These are phyloP conservation scores for Hypsizygus ulmarius DNA, from an alignment of 1,284 basidiomycete species.

Conservation along the genomic window DNA sequence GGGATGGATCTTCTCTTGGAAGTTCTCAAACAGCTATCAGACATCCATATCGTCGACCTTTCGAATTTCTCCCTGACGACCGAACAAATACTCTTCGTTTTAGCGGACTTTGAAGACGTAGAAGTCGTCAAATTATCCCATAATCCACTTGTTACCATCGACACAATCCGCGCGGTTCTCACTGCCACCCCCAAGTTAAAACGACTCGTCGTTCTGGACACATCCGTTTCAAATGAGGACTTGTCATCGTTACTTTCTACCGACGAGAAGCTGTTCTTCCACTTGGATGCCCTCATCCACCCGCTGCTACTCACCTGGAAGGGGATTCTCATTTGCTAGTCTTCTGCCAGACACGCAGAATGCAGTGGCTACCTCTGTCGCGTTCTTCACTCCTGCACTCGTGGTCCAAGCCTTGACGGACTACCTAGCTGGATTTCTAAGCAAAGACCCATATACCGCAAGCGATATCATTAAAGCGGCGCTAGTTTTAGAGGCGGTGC, in stretches of 20 bases:
- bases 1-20: constrained; percentile 7
- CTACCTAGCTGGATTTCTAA: constrained; percentile 1
- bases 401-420: constrained; percentile 12
- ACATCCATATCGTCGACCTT: constrained; percentile 5
- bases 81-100: constrained; percentile 7
- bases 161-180: constrained; percentile 6
- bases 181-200: constrained; percentile 4
- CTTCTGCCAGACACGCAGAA: neutral
- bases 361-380: constrained; percentile 2
- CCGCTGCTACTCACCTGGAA: neutral
- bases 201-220: constrained; percentile 8
- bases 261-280: constrained; percentile 7
- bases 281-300: constrained; percentile 13
- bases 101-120: neutral
- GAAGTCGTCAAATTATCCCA: constrained; percentile 7
- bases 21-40: neutral
- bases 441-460: neutral
- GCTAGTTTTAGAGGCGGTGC: neutral
- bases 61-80: constrained; percentile 9
- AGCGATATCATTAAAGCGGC: neutral
- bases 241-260: constrained; percentile 1
- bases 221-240: constrained; percentile 6
- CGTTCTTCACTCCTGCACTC: constrained; percentile 14
- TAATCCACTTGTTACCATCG: constrained; percentile 8
- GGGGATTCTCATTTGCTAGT: constrained; percentile 1